Conservation (phyloP, 768 basidiomycete species). For the Naematelia aurantialba region DNA sequence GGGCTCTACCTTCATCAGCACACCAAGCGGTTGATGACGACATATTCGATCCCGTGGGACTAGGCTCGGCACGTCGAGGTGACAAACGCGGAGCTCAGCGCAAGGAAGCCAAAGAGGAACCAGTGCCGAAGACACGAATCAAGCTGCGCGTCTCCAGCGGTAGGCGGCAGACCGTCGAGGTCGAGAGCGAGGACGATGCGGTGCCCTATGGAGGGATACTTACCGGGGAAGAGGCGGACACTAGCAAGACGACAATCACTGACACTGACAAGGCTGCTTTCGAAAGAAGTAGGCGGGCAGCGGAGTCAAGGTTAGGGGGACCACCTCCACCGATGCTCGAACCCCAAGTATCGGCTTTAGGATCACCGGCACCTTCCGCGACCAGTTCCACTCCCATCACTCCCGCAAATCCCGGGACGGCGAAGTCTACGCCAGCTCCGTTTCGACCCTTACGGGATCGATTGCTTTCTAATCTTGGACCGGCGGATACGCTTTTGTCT, state of each 20-base stretch:
- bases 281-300: conserved; percentile 65
- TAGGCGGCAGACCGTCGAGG: conserved; percentile 57
- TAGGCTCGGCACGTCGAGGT: not conserved
- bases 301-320: conserved; percentile 59
- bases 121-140: not conserved
- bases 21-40: not conserved
- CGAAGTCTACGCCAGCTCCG: conserved; percentile 8
- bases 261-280: conserved; percentile 65
- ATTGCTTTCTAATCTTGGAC: conserved; percentile 14
- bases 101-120: not conserved
- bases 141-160: conserved; percentile 23
- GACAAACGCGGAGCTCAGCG: not conserved
- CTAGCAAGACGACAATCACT: conserved; percentile 62
- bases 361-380: conserved; percentile 23
- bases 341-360: conserved; percentile 4
- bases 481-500: conserved; percentile 30
- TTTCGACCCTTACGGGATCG: conserved; percentile 39
- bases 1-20: not conserved
- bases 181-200: conserved; percentile 53
- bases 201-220: conserved; percentile 83
- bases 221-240: conserved; percentile 65
- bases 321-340: conserved; percentile 19
- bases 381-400: conserved; percentile 5
- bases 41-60: not conserved
- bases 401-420: conserved; percentile 1